These are phyloP conservation scores for Myxozyma melibiosi DNA, from an alignment of 805 yeast species.

Conservation along the genomic window DNA sequence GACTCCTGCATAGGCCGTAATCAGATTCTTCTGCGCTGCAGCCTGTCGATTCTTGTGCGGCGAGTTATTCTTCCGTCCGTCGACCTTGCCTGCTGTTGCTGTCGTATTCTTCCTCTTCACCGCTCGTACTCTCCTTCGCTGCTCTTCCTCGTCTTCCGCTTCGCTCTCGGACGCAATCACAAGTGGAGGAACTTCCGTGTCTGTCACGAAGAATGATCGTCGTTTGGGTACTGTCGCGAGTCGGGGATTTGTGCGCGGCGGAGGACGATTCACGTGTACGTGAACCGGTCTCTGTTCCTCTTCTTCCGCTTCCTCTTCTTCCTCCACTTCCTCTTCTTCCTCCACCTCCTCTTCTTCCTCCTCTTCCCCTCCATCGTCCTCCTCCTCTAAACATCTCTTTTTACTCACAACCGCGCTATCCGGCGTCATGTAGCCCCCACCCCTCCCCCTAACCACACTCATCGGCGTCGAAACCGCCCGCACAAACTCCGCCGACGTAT, in stretches of 20 bases:
- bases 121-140: background rate
- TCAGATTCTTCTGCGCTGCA: background rate
- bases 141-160: background rate
- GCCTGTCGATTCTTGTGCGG: slow-evolving; percentile 15
- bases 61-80: slow-evolving; percentile 12
- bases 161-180: slow-evolving; percentile 9
- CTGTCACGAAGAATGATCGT: background rate
- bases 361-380: background rate
- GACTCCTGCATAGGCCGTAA: slow-evolving; percentile 1
- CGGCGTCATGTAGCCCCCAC: background rate
- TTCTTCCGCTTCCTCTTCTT: background rate
- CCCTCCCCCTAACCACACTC: background rate
- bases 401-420: background rate
- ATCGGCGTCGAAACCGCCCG: background rate
- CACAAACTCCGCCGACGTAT: background rate
- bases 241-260: slow-evolving; percentile 6
- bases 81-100: background rate
- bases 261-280: background rate
- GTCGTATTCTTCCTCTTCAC: background rate
- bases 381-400: background rate
- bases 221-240: slow-evolving; percentile 9
- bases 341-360: background rate
- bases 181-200: background rate
- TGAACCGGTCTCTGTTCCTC: background rate
- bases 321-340: background rate